Evolutionary conservation across 2,329 filamentous ascomycete species (phyloP).

Genomic region (Cryphonectria radicalis): DNA sequence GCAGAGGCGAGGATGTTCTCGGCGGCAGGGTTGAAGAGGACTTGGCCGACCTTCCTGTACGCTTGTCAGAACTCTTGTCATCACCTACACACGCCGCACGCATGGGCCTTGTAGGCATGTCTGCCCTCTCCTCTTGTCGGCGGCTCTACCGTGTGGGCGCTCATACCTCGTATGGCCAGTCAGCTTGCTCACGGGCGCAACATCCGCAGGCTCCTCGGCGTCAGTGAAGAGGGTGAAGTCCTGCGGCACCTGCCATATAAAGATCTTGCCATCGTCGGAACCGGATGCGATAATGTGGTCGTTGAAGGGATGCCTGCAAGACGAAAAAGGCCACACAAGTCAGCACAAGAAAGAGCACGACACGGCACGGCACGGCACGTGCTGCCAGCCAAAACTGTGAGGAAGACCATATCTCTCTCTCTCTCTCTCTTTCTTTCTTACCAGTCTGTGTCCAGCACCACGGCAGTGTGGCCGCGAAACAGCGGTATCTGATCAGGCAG

Average conservation of each 20-base stretch:
- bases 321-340: not conserved
- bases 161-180: constrained; percentile 81
- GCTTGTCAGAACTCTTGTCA: constrained; percentile 6
- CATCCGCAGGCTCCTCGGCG: constrained; percentile 80
- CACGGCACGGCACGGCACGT: not conserved
- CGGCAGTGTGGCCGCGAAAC: constrained; percentile 93
- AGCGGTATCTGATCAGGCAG: constrained; percentile 90
- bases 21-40: constrained; percentile 95
- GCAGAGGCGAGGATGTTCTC: constrained; percentile 94
- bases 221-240: constrained; percentile 85
- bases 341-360: not conserved
- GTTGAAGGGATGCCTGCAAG: constrained; percentile 89
- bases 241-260: constrained; percentile 93
- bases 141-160: constrained; percentile 16
- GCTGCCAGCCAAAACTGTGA: not conserved
- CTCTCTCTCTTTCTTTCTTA: constrained; percentile 47
- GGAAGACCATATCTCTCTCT: not conserved
- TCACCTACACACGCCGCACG: not conserved
- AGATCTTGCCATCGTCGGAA: constrained; percentile 96
- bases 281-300: constrained; percentile 90
- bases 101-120: not conserved
- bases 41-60: constrained; percentile 91
- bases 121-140: constrained; percentile 19
- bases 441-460: constrained; percentile 98
- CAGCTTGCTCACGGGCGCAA: constrained; percentile 80